A percentile compares a stretch with the other conserved stretches of the same genome.
Evolutionary conservation across 1,139 yeast genomes (phyloP).

Genomic region (Maudiozyma humilis): DNA sequence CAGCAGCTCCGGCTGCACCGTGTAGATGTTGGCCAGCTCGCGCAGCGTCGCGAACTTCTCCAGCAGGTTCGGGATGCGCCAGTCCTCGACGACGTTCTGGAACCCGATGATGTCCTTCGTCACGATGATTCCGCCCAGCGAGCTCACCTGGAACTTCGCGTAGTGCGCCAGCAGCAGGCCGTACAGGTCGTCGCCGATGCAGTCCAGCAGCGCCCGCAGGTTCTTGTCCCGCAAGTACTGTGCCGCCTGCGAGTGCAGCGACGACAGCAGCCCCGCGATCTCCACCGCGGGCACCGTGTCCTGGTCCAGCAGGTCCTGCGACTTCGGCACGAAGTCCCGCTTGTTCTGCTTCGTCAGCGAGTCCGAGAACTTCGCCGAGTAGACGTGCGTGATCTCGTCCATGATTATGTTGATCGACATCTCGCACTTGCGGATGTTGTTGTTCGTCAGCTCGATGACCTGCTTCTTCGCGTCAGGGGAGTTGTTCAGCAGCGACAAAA

Average conservation of each 20-base stretch:
- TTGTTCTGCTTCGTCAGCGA: slow-evolving; percentile 55
- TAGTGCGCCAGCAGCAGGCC: slow-evolving; percentile 62
- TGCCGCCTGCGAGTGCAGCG: slow-evolving; percentile 35
- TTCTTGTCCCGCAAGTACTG: slow-evolving; percentile 47
- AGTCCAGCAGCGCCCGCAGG: slow-evolving; percentile 44
- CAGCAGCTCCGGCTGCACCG: slow-evolving; percentile 68
- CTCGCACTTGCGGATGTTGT: slow-evolving; percentile 61
- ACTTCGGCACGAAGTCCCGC: slow-evolving; percentile 50
- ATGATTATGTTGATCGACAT: slow-evolving; percentile 59
- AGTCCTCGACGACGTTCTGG: slow-evolving; percentile 62
- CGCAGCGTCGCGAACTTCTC: slow-evolving; percentile 64
- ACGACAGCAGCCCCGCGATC: slow-evolving; percentile 46
- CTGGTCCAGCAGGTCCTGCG: slow-evolving; percentile 44
- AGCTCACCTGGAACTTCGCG: slow-evolving; percentile 65
- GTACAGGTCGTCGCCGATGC: slow-evolving; percentile 55
- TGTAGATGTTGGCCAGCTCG: slow-evolving; percentile 77
- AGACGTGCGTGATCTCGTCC: slow-evolving; percentile 47
- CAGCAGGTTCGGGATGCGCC: slow-evolving; percentile 59
- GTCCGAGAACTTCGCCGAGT: slow-evolving; percentile 40
- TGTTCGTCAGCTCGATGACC: slow-evolving; percentile 58
- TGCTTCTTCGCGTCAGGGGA: slow-evolving; percentile 53
- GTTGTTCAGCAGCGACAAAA: slow-evolving; percentile 64
- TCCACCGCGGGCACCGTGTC: slow-evolving; percentile 66
- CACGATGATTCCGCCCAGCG: slow-evolving; percentile 77
- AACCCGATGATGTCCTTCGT: slow-evolving; percentile 78